Evolutionary conservation across 257 asterid genomes (phyloP).

Genomic region (Solanum megistacrolobum): DNA sequence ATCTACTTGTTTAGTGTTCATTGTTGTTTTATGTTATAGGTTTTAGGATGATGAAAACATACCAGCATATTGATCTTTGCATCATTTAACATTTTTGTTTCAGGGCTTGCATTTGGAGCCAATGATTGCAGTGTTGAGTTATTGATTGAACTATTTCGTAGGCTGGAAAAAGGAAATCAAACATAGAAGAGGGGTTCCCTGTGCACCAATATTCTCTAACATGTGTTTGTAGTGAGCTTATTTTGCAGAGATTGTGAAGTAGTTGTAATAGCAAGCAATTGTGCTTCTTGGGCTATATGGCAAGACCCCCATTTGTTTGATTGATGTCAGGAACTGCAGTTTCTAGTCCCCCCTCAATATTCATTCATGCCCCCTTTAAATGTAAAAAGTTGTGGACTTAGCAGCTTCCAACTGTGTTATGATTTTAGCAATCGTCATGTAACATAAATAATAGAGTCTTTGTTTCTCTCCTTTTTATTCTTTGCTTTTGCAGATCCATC

Average conservation of each 20-base stretch:
- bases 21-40: background rate
- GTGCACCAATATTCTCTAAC: background rate
- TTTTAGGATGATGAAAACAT: background rate
- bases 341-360: background rate
- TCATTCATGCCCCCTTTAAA: background rate
- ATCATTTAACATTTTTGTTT: background rate
- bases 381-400: background rate
- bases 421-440: background rate
- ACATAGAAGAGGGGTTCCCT: background rate
- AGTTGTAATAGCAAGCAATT: background rate
- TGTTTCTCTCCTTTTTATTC: background rate
- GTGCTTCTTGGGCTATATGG: background rate
- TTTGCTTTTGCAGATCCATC: background rate
- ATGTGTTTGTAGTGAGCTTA: background rate
- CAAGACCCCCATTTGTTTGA: background rate
- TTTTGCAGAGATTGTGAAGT: background rate
- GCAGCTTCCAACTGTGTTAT: background rate
- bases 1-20: background rate
- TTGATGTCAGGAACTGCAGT: background rate
- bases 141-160: background rate
- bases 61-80: background rate
- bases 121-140: conserved; percentile 14
- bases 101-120: conserved; percentile 83
- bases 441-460: background rate
- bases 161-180: no score